Conservation (phyloP, 2,329 filamentous ascomycete genomes). For the Alternaria rosae region DNA sequence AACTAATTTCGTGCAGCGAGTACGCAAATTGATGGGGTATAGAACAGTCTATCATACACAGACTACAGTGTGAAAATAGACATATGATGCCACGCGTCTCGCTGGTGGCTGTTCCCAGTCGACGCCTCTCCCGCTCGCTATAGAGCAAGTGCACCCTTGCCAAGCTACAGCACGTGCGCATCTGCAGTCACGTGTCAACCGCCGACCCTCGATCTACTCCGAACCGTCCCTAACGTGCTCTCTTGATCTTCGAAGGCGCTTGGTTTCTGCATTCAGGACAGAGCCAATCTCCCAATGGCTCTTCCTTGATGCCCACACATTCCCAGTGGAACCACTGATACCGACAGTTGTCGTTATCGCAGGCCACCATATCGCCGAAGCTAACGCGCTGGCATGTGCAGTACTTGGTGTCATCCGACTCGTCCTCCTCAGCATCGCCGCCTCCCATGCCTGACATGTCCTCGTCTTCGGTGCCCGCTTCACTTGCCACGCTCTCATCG, state of each 20-base stretch:
- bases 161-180: slow-evolving; percentile 13
- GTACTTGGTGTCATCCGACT: slow-evolving; percentile 78
- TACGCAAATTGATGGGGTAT: slow-evolving; percentile 13
- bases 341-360: slow-evolving; percentile 81
- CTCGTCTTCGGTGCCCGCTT: slow-evolving; percentile 52
- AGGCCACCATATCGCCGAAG: slow-evolving; percentile 88
- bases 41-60: slow-evolving; percentile 4
- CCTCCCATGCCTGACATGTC: slow-evolving; percentile 60
- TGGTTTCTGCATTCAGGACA: slow-evolving; percentile 54
- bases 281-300: slow-evolving; percentile 60
- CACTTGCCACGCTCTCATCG: slow-evolving; percentile 63
- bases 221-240: slow-evolving; percentile 37
- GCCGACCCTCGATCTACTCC: neutral
- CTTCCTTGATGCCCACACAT: slow-evolving; percentile 59
- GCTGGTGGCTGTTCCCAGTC: slow-evolving; percentile 10
- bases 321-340: slow-evolving; percentile 91
- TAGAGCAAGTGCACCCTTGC: slow-evolving; percentile 4
- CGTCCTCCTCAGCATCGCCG: slow-evolving; percentile 63
- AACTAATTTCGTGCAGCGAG: slow-evolving; percentile 4
- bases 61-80: neutral
- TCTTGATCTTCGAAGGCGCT: slow-evolving; percentile 52
- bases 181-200: slow-evolving; percentile 10
- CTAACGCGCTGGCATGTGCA: slow-evolving; percentile 84
- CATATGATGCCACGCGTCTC: neutral
- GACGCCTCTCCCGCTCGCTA: slow-evolving; percentile 26